These are phyloP conservation scores for Suillus placidus DNA, from an alignment of 768 basidiomycete genomes.

Conservation along the genomic window DNA sequence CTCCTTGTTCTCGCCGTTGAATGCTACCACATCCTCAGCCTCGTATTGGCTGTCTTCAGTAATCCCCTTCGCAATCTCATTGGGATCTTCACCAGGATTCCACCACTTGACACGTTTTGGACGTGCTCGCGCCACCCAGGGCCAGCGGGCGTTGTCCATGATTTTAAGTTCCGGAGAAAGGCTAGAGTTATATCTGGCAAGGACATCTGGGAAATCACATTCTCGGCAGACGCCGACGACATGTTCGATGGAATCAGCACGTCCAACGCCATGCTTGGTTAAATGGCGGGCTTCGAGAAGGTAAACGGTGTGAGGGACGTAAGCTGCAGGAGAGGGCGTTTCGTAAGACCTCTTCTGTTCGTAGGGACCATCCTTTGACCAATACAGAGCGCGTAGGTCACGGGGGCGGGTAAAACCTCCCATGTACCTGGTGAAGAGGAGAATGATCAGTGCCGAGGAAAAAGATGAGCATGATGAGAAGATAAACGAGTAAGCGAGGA, in stretches of 20 bases:
- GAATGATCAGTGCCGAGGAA: constrained; percentile 16
- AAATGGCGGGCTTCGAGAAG: constrained; percentile 43
- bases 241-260: constrained; percentile 33
- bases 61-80: constrained; percentile 20
- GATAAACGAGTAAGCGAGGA: background rate
- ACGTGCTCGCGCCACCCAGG: constrained; percentile 25
- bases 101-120: constrained; percentile 31
- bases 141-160: constrained; percentile 47
- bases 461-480: constrained; percentile 16
- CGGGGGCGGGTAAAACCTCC: constrained; percentile 43
- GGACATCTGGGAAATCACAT: constrained; percentile 31
- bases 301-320: constrained; percentile 45
- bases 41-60: background rate
- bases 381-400: constrained; percentile 37
- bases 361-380: constrained; percentile 43
- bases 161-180: constrained; percentile 18
- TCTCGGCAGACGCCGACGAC: constrained; percentile 40
- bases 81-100: constrained; percentile 26
- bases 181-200: constrained; percentile 36
- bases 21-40: background rate
- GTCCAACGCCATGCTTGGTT: constrained; percentile 33
- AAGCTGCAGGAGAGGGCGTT: constrained; percentile 38
- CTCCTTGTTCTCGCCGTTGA: background rate
- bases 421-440: constrained; percentile 35
- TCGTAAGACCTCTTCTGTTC: constrained; percentile 30